Base-by-base conservation (phyloP, 2,329 filamentous ascomycete genomes). In the Ophiostoma piceae region DNA sequence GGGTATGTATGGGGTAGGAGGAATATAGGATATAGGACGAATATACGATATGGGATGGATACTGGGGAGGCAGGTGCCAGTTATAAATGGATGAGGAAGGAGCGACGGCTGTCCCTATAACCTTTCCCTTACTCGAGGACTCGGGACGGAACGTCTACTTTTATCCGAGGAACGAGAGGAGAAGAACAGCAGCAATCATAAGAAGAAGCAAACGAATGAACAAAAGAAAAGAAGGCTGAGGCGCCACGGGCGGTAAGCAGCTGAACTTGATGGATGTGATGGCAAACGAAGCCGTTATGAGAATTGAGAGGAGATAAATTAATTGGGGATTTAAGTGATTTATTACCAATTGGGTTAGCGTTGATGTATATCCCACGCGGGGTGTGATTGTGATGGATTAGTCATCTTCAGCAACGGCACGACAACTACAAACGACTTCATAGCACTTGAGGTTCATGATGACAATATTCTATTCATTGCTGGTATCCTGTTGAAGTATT, bases 401-500 rank as follows among this genome's bases (percentile, higher is more conserved):
- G 51, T 26, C 51, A 57, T 57, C 51, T 3, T 12, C 11, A 41
- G 6, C 35, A 29, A 29, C 14, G 9, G 22, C 51, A 22, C 11
- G 51, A 57, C 43, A 47, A 8, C 43, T 6, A n/a, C 43, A 41
- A 39, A 8, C 26, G 26, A 39, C 41, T 16, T 12, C 41, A 43
- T 5, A 43, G 41, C 41, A 43, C 5, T 14, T 22, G 26, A 29
- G 26, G 26, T 29, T 47, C 51, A 57, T 57, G n/a, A 26, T 47
- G 22, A 57, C 22, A 26, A 26, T 26, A 11, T 57, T 57, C 51
- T 39, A 41, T 22, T 65, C 32, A 22, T 39, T 65, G 32, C 32
- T 70, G 65, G 68, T 70, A 70, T 67, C 65, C 68, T 70, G 65
- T 70, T 70, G 68, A 70, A 67, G 43, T 47, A 47, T 19, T 47